Conservation (phyloP, 176 grass and related monocot genomes). For the Rhynchospora pubera region DNA sequence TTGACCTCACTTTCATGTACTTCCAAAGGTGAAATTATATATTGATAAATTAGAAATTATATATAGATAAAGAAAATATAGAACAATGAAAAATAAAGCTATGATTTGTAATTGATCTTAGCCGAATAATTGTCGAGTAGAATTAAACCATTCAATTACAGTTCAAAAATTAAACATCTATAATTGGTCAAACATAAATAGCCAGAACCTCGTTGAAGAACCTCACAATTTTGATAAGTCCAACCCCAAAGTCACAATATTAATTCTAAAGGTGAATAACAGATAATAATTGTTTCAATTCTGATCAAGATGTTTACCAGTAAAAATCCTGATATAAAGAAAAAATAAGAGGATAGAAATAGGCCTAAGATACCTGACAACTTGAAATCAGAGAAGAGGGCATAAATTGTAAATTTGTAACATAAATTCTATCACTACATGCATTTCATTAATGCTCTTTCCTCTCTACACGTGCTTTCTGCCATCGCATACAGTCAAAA, state of each 20-base stretch:
- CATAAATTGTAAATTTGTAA: too few relatives aligned
- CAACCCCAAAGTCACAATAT: neutral
- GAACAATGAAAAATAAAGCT: neutral
- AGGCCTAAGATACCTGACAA: conserved; percentile 7
- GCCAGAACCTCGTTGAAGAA: neutral
- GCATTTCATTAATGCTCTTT: too few relatives aligned
- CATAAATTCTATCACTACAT: too few relatives aligned
- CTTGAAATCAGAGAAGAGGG: neutral
- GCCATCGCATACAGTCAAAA: too few relatives aligned
- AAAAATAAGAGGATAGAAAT: neutral
- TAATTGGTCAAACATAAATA: neutral
- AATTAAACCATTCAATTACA: conserved; percentile 3
- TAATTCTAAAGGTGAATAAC: neutral
- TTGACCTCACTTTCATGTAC: too few relatives aligned
- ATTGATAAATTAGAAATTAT: neutral
- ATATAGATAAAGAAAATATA: neutral
- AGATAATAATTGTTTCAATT: neutral
- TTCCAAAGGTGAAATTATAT: too few relatives aligned
- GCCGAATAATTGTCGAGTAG: neutral
- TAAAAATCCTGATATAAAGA: neutral
- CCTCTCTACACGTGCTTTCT: too few relatives aligned
- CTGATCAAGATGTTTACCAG: neutral
- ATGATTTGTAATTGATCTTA: neutral
- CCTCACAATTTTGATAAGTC: neutral
- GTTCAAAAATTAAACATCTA: neutral